Conservation (phyloP, 2,329 filamentous ascomycete species). For the Cladosporium halotolerans region DNA sequence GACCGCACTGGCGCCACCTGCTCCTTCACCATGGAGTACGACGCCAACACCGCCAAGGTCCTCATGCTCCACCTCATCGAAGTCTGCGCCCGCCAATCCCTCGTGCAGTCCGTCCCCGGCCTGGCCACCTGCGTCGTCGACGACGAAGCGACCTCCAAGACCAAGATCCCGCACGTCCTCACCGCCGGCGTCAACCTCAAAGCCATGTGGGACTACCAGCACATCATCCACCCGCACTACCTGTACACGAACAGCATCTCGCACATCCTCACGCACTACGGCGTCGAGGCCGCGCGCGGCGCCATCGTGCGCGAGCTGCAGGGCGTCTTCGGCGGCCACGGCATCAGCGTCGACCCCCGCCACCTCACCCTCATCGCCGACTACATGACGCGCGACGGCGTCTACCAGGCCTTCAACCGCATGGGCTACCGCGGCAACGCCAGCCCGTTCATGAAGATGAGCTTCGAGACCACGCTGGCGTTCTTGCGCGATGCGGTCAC, state of each 20-base stretch:
- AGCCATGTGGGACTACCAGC: slow-evolving; percentile 82
- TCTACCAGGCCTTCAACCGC: slow-evolving; percentile 86
- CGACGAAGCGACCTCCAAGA: slow-evolving; percentile 49
- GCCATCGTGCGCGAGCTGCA: slow-evolving; percentile 83
- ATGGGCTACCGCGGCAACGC: slow-evolving; percentile 80
- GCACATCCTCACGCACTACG: slow-evolving; percentile 76
- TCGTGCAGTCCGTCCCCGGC: slow-evolving; percentile 79
- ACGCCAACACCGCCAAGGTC: slow-evolving; percentile 74
- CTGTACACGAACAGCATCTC: slow-evolving; percentile 91
- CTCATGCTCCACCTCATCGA: slow-evolving; percentile 90
- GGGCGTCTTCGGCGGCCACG: slow-evolving; percentile 81
- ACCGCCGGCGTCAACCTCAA: slow-evolving; percentile 81
- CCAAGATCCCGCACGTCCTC: slow-evolving; percentile 48
- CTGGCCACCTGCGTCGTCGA: slow-evolving; percentile 67
- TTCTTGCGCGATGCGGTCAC: slow-evolving; percentile 90
- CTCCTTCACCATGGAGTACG: slow-evolving; percentile 76
- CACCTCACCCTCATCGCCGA: slow-evolving; percentile 95
- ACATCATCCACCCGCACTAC: slow-evolving; percentile 77
- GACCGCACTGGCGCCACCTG: slow-evolving; percentile 67
- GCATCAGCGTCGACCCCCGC: slow-evolving; percentile 83
- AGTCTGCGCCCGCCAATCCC: slow-evolving; percentile 65
- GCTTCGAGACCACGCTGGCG: slow-evolving; percentile 92
- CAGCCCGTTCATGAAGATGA: slow-evolving; percentile 96
- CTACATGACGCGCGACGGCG: slow-evolving; percentile 91
- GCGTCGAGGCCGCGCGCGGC: slow-evolving; percentile 84